Evolutionary conservation across 192 early-diverging fungal genomes (phyloP), one percentile per base, ranked within the genome.

Genomic region (Coemansia sp.): DNA sequence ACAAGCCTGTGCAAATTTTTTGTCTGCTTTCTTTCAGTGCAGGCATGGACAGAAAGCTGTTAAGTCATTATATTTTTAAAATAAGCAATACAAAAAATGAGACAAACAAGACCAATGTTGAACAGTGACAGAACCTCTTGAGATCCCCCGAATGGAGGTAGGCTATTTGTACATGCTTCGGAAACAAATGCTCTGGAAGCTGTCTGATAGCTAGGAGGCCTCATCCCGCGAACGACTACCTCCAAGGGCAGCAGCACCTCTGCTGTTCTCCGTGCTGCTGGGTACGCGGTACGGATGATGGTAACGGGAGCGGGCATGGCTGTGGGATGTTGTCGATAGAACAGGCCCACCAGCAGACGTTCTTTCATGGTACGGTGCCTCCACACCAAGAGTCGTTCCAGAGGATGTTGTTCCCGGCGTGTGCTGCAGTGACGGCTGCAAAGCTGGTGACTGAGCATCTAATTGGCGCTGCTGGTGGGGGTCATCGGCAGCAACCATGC

Each of bases 221-320:
- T 48, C 66, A 13, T 58, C 66, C 49, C 60, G 60, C 8, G 60
- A 54, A 8, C 67, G 67, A 37, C 41, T 37, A 52, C 62, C 48
- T 22, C 47, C 41, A 21, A 26, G 15, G 13, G 21, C 21, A 55
- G 36, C 15, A 41, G 36, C 32, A 12, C 36, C 37, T 59, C 57
- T 59, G 57, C n/a, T 52, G 51, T 59, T 41, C 13, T 61, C 48
- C 4, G 62, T 42, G 46, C 32, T 42, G 46, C 32, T 51, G 4
- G 74, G 37, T 8, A 63, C 39, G 22, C 69, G 68, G 37, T 75
- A 75, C 11, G 74, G 67, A 26, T 80, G 73, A 37, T 72, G 76
- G 58, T 70, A 65, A 36, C 60, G 72, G 40, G 62, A 46, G 52
- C 58, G 68, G 56, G 56, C 21, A n/a, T 66, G 40, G 37, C 62